These are phyloP conservation scores for Phytophthora citricola DNA, from an alignment of 352 stramenopile species.

Conservation along the genomic window DNA sequence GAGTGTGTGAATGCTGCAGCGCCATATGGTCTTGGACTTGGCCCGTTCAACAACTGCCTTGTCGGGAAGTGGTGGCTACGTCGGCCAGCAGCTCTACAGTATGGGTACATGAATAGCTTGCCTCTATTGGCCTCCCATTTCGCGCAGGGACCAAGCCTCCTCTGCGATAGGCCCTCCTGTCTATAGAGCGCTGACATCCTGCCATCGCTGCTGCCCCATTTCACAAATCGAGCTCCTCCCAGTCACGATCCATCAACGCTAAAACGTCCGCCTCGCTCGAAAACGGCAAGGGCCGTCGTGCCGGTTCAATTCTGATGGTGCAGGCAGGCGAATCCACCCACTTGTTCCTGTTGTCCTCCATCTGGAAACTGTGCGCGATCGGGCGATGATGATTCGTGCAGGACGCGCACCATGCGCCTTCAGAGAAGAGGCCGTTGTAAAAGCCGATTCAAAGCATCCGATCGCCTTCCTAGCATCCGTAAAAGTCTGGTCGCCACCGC, in stretches of 20 bases:
- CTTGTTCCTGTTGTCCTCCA: constrained; percentile 21
- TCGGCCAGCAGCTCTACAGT: background rate
- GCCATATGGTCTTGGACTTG: background rate
- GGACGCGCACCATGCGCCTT: constrained; percentile 16
- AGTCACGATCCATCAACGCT: constrained; percentile 21
- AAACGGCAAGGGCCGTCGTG: too few species aligned
- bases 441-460: constrained; percentile 18
- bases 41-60: background rate
- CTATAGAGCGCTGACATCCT: constrained; percentile 10
- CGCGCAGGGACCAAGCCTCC: too few species aligned
- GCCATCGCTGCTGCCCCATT: constrained; percentile 9
- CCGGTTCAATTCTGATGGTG: constrained; percentile 26
- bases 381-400: constrained; percentile 15
- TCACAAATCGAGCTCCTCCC: constrained; percentile 26
- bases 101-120: too few species aligned
- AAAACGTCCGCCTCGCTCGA: too few species aligned
- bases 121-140: background rate
- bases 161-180: too few species aligned
- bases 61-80: background rate
- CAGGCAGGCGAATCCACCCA: constrained; percentile 9
- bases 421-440: constrained; percentile 17
- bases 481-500: constrained; percentile 38
- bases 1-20: background rate
- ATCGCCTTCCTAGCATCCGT: constrained; percentile 28
- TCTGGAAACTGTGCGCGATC: constrained; percentile 16